Evolutionary conservation across 106 monocot species (phyloP).

Genomic region (Allium sativum): DNA sequence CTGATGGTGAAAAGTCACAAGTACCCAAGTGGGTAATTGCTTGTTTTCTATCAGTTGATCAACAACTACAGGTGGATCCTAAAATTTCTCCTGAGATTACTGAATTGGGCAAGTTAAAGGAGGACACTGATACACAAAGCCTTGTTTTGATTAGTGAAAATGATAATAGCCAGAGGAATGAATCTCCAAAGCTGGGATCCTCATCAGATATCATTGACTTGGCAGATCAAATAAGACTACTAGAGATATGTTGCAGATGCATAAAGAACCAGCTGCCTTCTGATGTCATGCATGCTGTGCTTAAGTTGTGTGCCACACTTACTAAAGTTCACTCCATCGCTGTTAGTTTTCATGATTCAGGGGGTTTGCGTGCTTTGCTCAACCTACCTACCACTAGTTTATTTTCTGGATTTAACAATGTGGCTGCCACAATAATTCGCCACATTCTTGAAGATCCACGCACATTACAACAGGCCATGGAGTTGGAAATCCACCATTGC

Average conservation of each 20-base stretch:
- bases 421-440: slow-evolving; percentile 76
- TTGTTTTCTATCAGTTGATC: slow-evolving; percentile 89
- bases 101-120: slow-evolving; percentile 51
- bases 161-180: slow-evolving; percentile 35
- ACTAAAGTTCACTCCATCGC: slow-evolving; percentile 85
- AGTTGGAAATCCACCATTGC: slow-evolving; percentile 87
- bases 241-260: slow-evolving; percentile 83
- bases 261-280: slow-evolving; percentile 74
- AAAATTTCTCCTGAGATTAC: slow-evolving; percentile 37
- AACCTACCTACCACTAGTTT: slow-evolving; percentile 67
- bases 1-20: slow-evolving; percentile 30
- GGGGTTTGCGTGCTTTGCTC: slow-evolving; percentile 76
- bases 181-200: slow-evolving; percentile 12
- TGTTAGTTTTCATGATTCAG: slow-evolving; percentile 72
- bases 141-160: slow-evolving; percentile 27
- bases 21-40: slow-evolving; percentile 91
- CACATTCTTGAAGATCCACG: slow-evolving; percentile 97
- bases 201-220: slow-evolving; percentile 29
- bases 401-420: slow-evolving; percentile 87
- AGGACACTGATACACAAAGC: slow-evolving; percentile 24
- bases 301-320: slow-evolving; percentile 90
- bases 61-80: slow-evolving; percentile 73
- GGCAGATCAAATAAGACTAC: slow-evolving; percentile 61
- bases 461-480: slow-evolving; percentile 98
- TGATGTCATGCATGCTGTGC: slow-evolving; percentile 86